Evolutionary conservation across 768 basidiomycete species (phyloP).

Genomic region (Lactarius akahatsu): DNA sequence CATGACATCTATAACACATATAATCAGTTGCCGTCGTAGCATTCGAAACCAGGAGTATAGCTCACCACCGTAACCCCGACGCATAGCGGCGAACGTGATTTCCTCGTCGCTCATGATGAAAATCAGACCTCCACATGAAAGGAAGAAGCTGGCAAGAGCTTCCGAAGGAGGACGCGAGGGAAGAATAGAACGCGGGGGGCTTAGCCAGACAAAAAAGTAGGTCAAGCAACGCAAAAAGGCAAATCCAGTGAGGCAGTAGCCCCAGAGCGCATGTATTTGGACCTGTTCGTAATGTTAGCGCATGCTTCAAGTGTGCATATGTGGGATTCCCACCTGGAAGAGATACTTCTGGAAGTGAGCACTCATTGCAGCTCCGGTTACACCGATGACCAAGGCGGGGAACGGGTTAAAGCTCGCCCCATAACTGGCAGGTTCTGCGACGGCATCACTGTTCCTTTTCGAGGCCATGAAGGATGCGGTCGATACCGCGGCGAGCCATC

Average conservation of each 20-base stretch:
- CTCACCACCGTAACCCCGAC: constrained; percentile 80
- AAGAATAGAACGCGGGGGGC: constrained; percentile 77
- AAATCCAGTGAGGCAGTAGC: constrained; percentile 76
- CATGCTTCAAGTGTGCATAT: not conserved
- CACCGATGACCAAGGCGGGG: constrained; percentile 89
- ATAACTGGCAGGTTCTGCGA: constrained; percentile 73
- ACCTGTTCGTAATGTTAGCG: constrained; percentile 46
- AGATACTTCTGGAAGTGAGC: constrained; percentile 88
- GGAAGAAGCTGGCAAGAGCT: constrained; percentile 81
- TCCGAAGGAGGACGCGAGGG: constrained; percentile 95
- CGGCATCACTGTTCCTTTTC: constrained; percentile 40
- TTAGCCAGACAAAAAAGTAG: constrained; percentile 92
- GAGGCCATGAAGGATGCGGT: constrained; percentile 37
- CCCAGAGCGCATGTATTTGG: constrained; percentile 90
- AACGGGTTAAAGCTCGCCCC: constrained; percentile 84
- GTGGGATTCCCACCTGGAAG: constrained; percentile 59
- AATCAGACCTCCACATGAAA: constrained; percentile 82
- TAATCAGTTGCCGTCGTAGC: constrained; percentile 4
- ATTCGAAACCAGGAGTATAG: constrained; percentile 1
- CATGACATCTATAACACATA: constrained; percentile 62
- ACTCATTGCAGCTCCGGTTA: constrained; percentile 91
- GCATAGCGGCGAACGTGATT: constrained; percentile 87
- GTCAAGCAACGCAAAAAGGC: constrained; percentile 81
- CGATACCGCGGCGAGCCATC: constrained; percentile 66
- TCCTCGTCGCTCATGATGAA: constrained; percentile 93